These are phyloP conservation scores for Sarocladiaceae sp. DNA, from an alignment of 2,329 filamentous ascomycete genomes.

Conservation along the genomic window DNA sequence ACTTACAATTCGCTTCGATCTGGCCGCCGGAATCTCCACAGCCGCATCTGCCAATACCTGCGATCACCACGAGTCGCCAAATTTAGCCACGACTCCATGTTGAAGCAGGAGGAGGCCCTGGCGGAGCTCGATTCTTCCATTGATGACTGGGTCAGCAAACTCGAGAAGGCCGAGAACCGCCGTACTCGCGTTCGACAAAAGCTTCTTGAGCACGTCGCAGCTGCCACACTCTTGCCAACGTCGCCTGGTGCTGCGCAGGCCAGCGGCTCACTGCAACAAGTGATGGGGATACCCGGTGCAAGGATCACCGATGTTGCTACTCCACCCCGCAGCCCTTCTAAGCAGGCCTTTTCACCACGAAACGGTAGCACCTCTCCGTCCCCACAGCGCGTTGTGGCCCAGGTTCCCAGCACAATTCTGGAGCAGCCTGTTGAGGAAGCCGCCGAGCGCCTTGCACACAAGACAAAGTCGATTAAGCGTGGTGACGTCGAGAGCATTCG, in stretches of 20 bases:
- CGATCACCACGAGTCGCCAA: conserved; percentile 65
- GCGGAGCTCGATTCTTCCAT: conserved; percentile 73
- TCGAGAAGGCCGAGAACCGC: conserved; percentile 77
- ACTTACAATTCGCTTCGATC: conserved; percentile 71
- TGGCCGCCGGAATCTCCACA: conserved; percentile 73
- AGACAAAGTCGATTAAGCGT: conserved; percentile 24
- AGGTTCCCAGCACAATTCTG: conserved; percentile 52
- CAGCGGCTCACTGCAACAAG: conserved; percentile 37
- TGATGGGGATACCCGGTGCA: conserved; percentile 32
- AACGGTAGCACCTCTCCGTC: conserved; percentile 38
- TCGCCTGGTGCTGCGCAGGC: conserved; percentile 22
- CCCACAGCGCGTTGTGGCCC: conserved; percentile 46
- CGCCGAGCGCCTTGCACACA: conserved; percentile 17
- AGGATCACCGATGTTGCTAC: conserved; percentile 44
- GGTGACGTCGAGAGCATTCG: conserved; percentile 59
- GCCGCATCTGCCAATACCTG: conserved; percentile 72
- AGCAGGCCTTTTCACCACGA: conserved; percentile 28
- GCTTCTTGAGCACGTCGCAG: conserved; percentile 76
- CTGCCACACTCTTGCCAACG: conserved; percentile 53
- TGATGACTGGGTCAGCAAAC: conserved; percentile 74
- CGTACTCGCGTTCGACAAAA: conserved; percentile 73
- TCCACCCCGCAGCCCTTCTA: conserved; percentile 56
- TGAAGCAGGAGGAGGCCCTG: conserved; percentile 77
- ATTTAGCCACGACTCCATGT: conserved; percentile 69
- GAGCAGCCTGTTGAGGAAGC: conserved; percentile 46